phyloP scores from a whole-genome alignment of 116 monocot species.

The Zostera marina region DNA sequence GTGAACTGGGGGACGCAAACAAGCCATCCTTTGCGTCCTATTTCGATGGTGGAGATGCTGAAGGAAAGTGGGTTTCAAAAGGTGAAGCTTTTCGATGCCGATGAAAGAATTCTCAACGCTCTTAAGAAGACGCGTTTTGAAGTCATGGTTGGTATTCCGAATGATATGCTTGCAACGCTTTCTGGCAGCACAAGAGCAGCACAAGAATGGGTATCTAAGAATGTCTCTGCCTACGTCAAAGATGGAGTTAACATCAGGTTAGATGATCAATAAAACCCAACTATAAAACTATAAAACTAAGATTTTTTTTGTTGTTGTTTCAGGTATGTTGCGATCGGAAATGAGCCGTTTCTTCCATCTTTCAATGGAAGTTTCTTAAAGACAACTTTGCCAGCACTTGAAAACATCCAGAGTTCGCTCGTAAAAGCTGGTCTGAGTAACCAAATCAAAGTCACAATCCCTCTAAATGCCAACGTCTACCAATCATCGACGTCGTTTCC shows the following conservation, averaged over 20 bases:
- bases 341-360: constrained; percentile 46
- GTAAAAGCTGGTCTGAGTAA: constrained; percentile 29
- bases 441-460: constrained; percentile 41
- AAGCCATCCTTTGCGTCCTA: constrained; percentile 38
- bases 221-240: constrained; percentile 28
- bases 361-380: constrained; percentile 46
- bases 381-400: constrained; percentile 46
- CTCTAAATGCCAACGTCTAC: constrained; percentile 63
- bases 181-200: constrained; percentile 20
- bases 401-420: constrained; percentile 51
- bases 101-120: constrained; percentile 24
- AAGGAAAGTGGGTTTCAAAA: constrained; percentile 41
- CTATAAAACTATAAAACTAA: neutral
- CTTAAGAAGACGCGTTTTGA: constrained; percentile 35
- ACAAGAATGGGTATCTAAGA: constrained; percentile 35
- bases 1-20: constrained; percentile 59
- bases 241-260: constrained; percentile 31
- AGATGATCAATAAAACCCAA: neutral
- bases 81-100: constrained; percentile 57
- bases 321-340: constrained; percentile 67
- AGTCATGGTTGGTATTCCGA: constrained; percentile 65
- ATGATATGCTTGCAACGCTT: constrained; percentile 34
- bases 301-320: neutral
- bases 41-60: constrained; percentile 33
- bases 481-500: constrained; percentile 19